Evolutionary conservation across 2,329 filamentous ascomycete species (phyloP), one percentile per base, ranked within the genome.

Genomic region (Ophiobolus disseminans): DNA sequence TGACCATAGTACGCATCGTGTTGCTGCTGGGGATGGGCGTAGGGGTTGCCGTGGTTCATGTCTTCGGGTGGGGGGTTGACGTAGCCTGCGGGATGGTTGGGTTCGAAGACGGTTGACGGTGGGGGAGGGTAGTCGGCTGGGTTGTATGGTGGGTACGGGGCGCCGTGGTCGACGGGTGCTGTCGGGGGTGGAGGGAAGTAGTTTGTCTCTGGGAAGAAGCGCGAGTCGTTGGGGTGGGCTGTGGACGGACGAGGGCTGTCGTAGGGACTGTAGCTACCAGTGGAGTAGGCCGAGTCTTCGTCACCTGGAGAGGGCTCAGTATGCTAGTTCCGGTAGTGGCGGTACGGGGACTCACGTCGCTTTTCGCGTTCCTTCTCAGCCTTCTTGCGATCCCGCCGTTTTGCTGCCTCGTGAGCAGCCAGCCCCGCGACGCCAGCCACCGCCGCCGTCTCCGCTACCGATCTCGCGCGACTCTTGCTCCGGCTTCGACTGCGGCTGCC

Each of bases 381-480:
- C 62, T 80, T 80, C 70, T 81, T 84, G 40, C 80, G 79, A 57
- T 85, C 81, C 50, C 80, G 78, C 42, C 77, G 73, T 72, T 83
- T 82, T 19, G 79, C 76, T 58, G 81, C 78, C 62, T 85, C 81
- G 62, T 84, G 79, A 13, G 82, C 82, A 35, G 81, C 81, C 54
- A 82, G 72, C 19, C 80, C 83, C 40, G 80, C 81, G 16, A 79
- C 82, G 41, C 80, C 82, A 50, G 83, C 83, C 40, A 82, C 82
- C 21, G 82, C 76, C 20, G 81, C 83, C 20, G 80, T 80, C 50
- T 79, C 79, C 16, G 82, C 82, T 20, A 82, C 75, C 49, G 78
- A 76, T 42, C 77, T 74, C 49, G 75, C 78, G 21, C 78, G 76
- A 53, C 78, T 78, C 50, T 77, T 77, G 55, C 75, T 80, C 39